phyloP scores from a whole-genome alignment of 306 rosid genomes.

The Hippophae gyantsensis region DNA sequence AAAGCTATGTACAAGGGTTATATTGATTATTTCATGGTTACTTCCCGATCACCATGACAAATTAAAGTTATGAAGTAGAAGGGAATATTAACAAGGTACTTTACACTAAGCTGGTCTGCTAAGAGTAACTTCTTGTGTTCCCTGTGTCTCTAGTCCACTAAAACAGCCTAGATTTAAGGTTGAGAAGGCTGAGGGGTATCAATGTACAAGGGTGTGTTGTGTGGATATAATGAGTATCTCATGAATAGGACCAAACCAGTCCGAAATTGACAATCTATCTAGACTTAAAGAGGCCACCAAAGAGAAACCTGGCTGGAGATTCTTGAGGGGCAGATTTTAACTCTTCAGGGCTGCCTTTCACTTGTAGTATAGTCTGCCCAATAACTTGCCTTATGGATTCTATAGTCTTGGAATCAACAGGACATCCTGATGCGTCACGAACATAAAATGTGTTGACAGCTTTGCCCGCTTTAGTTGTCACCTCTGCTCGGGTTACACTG shows the following conservation, averaged over 20 bases:
- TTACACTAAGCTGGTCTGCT: slow-evolving; percentile 17
- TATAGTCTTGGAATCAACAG: slow-evolving; percentile 74
- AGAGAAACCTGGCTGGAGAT: slow-evolving; percentile 72
- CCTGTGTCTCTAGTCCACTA: slow-evolving; percentile 29
- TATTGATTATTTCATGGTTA: slow-evolving; percentile 4
- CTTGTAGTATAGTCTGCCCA: slow-evolving; percentile 88
- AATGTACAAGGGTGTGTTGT: slow-evolving; percentile 24
- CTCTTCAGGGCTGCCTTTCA: slow-evolving; percentile 73
- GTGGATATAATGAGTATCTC: slow-evolving; percentile 8
- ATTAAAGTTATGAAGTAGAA: not conserved
- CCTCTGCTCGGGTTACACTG: slow-evolving; percentile 90
- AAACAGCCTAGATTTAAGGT: slow-evolving; percentile 13
- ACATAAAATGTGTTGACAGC: slow-evolving; percentile 93
- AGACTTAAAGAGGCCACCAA: slow-evolving; percentile 93
- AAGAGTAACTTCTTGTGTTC: slow-evolving; percentile 19
- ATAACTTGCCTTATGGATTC: slow-evolving; percentile 67
- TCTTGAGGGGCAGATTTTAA: slow-evolving; percentile 54
- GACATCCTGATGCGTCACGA: slow-evolving; percentile 68
- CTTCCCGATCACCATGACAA: not conserved
- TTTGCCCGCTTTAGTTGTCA: slow-evolving; percentile 77
- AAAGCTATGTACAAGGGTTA: slow-evolving; percentile 29
- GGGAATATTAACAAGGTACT: slow-evolving; percentile 28
- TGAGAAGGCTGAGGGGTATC: slow-evolving; percentile 16
- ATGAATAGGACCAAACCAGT: slow-evolving; percentile 64
- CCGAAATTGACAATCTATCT: slow-evolving; percentile 87